Base-by-base conservation (phyloP, 2,329 filamentous ascomycete genomes). In the Penicillium sp. region DNA sequence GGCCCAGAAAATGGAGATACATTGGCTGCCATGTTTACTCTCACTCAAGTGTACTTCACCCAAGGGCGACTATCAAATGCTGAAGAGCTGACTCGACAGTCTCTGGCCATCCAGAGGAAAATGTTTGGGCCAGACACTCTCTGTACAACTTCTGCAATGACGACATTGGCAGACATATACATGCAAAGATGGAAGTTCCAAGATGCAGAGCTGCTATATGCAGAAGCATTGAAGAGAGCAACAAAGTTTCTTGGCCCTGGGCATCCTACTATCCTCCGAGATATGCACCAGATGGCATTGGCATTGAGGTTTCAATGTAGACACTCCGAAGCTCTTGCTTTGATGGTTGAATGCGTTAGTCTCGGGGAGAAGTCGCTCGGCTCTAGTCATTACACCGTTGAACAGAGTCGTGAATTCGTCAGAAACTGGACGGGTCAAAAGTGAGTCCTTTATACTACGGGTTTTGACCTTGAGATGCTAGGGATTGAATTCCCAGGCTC, bases 21-120 rank as follows among this genome's bases (percentile, higher is more conserved):
- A 3, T 7, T 48, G 13, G 12, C n/a, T 13, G 23, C 42, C 6
- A 51, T 58, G 2, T 4, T 2, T 16, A 10, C 2, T 5, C 21
- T 53, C 28, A 21, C 24, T 1, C 15, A 29, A 8, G 24, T 26
- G 9, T 58, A 51, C 15, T 2, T 24, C 23, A 10, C 13, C 12
- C 38, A 51, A 16, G 52, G 47, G 4, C 42, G 51, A 12, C 34
- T 53, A 9, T 34, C 9, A 2, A 43, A 56, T 31, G 45, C 50
- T 3, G n/a, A 42, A 4, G 41, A 57, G 12, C 10, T 59, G n/a
- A 16, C 42, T 15, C 2, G 26, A 7, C 41, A 48, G 10, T 29
- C 4, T 0, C n/a, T 52, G 10, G 2, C 33, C 1, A 39, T 52
- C 2, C 6, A n/a, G 21, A 49, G 3, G 39, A 34, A 3, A 6